phyloP scores from a whole-genome alignment of 2,329 filamentous ascomycete species.

The Exserohilum turcica region DNA sequence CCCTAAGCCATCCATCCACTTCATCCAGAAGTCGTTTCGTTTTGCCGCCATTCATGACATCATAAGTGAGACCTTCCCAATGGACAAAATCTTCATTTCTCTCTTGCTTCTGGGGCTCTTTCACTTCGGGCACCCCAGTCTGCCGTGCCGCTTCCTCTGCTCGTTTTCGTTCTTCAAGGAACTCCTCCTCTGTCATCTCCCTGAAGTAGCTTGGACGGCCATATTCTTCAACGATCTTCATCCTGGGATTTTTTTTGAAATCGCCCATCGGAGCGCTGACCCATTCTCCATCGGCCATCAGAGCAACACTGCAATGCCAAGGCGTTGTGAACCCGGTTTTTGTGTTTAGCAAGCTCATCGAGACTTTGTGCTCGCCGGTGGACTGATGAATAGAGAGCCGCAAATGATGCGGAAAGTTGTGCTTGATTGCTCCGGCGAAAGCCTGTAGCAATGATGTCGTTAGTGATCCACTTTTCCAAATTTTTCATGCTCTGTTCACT shows the following conservation, averaged over 20 bases:
- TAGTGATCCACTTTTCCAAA: background rate
- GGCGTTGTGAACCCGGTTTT: constrained; percentile 21
- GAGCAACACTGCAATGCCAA: constrained; percentile 25
- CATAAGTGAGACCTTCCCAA: constrained; percentile 60
- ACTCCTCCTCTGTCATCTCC: too few species aligned
- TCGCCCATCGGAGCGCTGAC: constrained; percentile 5
- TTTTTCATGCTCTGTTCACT: background rate
- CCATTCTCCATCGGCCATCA: constrained; percentile 16
- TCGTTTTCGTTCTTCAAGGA: too few species aligned
- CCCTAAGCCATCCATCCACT: constrained; percentile 59
- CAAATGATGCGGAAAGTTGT: constrained; percentile 14
- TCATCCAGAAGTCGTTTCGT: constrained; percentile 55
- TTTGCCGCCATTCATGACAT: constrained; percentile 56
- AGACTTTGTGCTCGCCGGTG: constrained; percentile 31
- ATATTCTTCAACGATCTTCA: constrained; percentile 24
- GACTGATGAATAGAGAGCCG: constrained; percentile 37
- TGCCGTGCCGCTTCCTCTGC: too few species aligned
- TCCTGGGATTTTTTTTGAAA: constrained; percentile 9
- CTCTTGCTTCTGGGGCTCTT: too few species aligned
- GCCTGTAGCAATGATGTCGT: background rate
- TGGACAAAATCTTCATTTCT: too few species aligned
- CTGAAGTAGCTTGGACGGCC: constrained; percentile 26
- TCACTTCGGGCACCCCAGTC: too few species aligned
- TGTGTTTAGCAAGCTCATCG: constrained; percentile 17
- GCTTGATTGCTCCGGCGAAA: background rate